Evolutionary conservation across 108 stramenopile species (phyloP).

Genomic region (Cyclotella choctawhatcheeana): DNA sequence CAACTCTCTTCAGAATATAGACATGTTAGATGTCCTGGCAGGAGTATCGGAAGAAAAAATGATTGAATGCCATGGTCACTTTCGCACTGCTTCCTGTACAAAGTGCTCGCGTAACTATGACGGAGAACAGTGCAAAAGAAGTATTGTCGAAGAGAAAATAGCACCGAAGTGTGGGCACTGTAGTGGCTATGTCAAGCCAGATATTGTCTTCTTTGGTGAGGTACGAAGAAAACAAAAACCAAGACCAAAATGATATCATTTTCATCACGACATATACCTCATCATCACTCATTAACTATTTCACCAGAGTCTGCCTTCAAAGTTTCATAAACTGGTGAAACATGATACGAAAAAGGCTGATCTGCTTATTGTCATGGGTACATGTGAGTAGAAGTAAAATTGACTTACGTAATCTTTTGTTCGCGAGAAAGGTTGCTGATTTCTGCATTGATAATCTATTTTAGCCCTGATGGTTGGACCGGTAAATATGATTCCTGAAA

Average conservation of each 20-base stretch:
- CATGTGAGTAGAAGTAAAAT: slow-evolving; percentile 42
- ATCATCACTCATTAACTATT: no score
- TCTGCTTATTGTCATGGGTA: slow-evolving; percentile 89
- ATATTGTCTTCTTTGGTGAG: slow-evolving; percentile 95
- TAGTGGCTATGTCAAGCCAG: slow-evolving; percentile 90
- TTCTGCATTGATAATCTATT: no score
- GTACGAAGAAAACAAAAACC: neutral
- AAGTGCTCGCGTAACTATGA: slow-evolving; percentile 54
- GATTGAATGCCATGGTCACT: slow-evolving; percentile 94
- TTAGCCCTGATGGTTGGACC: slow-evolving; percentile 58
- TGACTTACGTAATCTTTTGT: no score
- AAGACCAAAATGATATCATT: no score
- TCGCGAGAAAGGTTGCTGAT: no score
- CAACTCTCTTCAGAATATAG: slow-evolving; percentile 75
- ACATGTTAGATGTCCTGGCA: slow-evolving; percentile 87
- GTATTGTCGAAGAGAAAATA: slow-evolving; percentile 62
- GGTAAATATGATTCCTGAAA: slow-evolving; percentile 74
- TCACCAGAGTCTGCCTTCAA: slow-evolving; percentile 64
- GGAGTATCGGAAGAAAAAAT: slow-evolving; percentile 80
- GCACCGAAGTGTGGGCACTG: slow-evolving; percentile 75
- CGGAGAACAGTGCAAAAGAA: slow-evolving; percentile 58
- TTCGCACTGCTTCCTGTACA: slow-evolving; percentile 79
- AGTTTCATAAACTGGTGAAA: slow-evolving; percentile 60
- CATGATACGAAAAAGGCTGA: slow-evolving; percentile 69
- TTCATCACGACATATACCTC: no score